Conservation (phyloP, 1,139 yeast species). For the Torulaspora globosa region DNA sequence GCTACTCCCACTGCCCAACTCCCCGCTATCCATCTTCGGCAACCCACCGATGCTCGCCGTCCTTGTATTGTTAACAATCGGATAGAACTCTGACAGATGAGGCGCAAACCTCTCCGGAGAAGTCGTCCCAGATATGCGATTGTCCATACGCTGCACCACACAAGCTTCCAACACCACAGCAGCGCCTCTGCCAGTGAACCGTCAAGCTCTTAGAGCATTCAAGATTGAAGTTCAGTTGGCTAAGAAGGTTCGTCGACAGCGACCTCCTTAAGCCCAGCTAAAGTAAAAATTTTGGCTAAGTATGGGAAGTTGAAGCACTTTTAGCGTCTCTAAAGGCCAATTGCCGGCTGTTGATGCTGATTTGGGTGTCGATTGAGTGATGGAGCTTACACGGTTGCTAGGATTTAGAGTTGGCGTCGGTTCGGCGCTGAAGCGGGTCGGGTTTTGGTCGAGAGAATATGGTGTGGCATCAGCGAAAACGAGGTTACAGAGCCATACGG, state of each 20-base stretch:
- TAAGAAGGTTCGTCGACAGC: conserved; percentile 1
- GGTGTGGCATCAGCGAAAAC: background rate
- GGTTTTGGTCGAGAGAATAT: conserved; percentile 1
- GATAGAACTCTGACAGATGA: conserved; percentile 36
- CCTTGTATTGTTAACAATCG: conserved; percentile 26
- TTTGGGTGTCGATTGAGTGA: background rate
- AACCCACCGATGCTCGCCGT: conserved; percentile 11
- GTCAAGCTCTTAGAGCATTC: background rate
- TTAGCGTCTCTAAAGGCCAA: background rate
- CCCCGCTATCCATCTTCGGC: conserved; percentile 6
- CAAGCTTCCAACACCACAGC: background rate
- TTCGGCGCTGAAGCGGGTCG: background rate
- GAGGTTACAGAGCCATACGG: background rate
- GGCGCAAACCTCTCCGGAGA: conserved; percentile 33
- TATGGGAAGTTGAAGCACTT: background rate
- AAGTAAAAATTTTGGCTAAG: conserved; percentile 8
- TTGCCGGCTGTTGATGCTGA: conserved; percentile 1
- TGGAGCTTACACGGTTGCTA: conserved; percentile 1
- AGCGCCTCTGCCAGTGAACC: background rate
- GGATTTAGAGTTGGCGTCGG: background rate
- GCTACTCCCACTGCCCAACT: conserved; percentile 5
- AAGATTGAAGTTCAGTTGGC: background rate
- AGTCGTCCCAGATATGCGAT: conserved; percentile 12
- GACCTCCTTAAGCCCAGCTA: background rate
- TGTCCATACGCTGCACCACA: conserved; percentile 10